These are phyloP conservation scores for Davidsoniella eucalypti DNA, from an alignment of 2,329 filamentous ascomycete genomes.

Conservation along the genomic window DNA sequence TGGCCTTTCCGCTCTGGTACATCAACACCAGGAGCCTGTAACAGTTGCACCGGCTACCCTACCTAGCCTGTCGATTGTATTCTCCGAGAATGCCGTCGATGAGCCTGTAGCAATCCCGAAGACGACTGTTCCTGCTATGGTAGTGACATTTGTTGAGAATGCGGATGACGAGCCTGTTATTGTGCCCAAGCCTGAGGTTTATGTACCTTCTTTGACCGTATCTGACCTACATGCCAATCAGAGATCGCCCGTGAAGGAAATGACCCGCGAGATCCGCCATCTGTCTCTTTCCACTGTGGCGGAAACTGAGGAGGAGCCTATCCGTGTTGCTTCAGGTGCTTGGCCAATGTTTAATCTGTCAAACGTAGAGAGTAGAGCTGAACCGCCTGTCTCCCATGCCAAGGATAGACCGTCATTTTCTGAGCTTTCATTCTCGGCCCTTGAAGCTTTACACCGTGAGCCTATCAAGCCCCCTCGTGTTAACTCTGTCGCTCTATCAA, in stretches of 20 bases:
- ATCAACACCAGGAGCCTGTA: conserved; percentile 20
- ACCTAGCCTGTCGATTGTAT: background rate
- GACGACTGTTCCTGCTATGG: background rate
- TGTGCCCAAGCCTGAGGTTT: background rate
- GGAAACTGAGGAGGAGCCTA: conserved; percentile 15
- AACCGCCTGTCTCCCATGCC: conserved; percentile 3
- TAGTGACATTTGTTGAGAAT: background rate
- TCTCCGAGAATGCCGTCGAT: conserved; percentile 1
- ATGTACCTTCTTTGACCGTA: background rate
- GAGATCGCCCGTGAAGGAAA: conserved; percentile 1
- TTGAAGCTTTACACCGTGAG: conserved; percentile 9
- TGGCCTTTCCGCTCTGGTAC: conserved; percentile 14
- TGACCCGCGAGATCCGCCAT: conserved; percentile 10
- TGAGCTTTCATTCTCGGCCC: conserved; percentile 1
- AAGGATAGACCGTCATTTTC: background rate
- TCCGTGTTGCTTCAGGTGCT: conserved; percentile 12
- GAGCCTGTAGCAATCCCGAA: background rate
- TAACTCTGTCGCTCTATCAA: conserved; percentile 13
- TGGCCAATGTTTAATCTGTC: conserved; percentile 5
- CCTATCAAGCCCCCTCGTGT: conserved; percentile 11
- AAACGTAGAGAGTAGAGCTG: conserved; percentile 6
- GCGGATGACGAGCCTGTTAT: background rate
- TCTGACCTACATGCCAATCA: background rate
- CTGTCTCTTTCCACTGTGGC: conserved; percentile 14
- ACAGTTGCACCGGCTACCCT: conserved; percentile 10